A percentile compares a stretch with the other conserved stretches of the same genome.
phyloP scores from a whole-genome alignment of 768 basidiomycete genomes.

The Sutorius australiensis region DNA sequence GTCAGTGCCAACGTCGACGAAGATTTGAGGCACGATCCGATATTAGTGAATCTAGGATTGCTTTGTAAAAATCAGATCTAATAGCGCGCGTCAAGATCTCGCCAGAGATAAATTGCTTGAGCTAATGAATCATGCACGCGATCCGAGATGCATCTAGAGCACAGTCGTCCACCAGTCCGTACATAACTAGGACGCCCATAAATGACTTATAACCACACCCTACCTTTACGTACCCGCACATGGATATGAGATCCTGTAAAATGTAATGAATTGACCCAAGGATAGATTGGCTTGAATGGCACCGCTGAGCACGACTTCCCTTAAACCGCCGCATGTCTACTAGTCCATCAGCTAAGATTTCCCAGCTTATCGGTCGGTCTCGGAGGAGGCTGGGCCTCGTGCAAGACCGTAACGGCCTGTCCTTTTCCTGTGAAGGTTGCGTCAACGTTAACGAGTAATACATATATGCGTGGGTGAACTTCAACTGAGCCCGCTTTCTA shows the following conservation, averaged over 20 bases:
- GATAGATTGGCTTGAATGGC: not conserved
- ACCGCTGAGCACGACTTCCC: not conserved
- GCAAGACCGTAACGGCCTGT: conserved; percentile 2
- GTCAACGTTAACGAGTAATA: conserved; percentile 4
- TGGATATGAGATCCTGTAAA: not conserved
- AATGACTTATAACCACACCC: not conserved
- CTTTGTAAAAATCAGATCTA: not conserved
- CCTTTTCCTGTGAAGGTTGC: conserved; percentile 1
- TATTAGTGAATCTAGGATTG: too few species aligned
- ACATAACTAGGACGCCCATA: not conserved
- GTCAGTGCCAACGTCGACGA: not conserved
- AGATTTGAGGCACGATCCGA: not conserved
- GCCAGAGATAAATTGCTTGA: not conserved
- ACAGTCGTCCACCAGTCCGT: not conserved
- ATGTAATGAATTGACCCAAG: not conserved
- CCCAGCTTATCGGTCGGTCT: conserved; percentile 9
- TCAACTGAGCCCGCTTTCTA: not conserved
- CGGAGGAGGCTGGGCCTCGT: not conserved
- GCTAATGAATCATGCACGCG: not conserved
- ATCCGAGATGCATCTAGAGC: not conserved
- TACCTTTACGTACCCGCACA: not conserved
- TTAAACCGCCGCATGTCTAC: not conserved
- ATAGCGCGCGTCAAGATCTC: not conserved
- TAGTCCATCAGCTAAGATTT: conserved; percentile 1
- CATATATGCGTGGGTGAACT: conserved; percentile 1